A percentile compares a stretch with the other conserved stretches of the same genome.
These are phyloP conservation scores for Platanthera guangdongensis DNA, from an alignment of 106 monocot species.

Conservation along the genomic window DNA sequence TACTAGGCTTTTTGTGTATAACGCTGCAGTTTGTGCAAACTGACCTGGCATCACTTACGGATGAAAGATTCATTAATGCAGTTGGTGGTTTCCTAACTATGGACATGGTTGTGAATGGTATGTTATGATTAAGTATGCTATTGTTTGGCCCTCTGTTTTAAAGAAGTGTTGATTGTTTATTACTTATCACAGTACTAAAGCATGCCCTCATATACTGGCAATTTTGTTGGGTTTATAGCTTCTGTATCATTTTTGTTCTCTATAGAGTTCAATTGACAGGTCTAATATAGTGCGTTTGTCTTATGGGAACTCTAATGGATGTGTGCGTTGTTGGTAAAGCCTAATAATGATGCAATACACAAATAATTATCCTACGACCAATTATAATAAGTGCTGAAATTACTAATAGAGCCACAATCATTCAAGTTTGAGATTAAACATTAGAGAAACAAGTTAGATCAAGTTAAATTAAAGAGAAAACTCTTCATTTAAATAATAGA, in stretches of 20 bases:
- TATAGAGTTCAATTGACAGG: background rate
- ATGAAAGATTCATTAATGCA: constrained; percentile 28
- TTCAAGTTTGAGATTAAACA: too few relatives aligned
- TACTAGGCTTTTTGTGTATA: background rate
- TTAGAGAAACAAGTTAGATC: too few relatives aligned
- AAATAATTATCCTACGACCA: too few relatives aligned
- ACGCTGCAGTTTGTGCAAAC: constrained; percentile 84
- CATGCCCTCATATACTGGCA: background rate
- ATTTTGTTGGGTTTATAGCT: background rate
- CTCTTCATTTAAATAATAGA: too few relatives aligned
- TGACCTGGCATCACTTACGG: constrained; percentile 27
- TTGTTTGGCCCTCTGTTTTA: background rate
- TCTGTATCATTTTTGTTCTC: background rate
- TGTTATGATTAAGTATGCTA: background rate
- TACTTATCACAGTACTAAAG: background rate
- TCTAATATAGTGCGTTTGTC: too few relatives aligned
- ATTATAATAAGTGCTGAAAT: too few relatives aligned
- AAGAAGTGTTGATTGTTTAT: background rate
- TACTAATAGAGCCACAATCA: too few relatives aligned
- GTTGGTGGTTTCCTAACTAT: constrained; percentile 71
- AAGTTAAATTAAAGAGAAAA: too few relatives aligned
- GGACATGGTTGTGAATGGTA: constrained; percentile 82
- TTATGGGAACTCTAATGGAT: too few relatives aligned
- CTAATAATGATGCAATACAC: too few relatives aligned
- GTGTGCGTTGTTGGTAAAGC: too few relatives aligned